A percentile compares a stretch with the other conserved stretches of the same genome.
These are phyloP conservation scores for Aspergillus caelatus DNA, from an alignment of 2,329 filamentous ascomycete genomes.

Conservation along the genomic window DNA sequence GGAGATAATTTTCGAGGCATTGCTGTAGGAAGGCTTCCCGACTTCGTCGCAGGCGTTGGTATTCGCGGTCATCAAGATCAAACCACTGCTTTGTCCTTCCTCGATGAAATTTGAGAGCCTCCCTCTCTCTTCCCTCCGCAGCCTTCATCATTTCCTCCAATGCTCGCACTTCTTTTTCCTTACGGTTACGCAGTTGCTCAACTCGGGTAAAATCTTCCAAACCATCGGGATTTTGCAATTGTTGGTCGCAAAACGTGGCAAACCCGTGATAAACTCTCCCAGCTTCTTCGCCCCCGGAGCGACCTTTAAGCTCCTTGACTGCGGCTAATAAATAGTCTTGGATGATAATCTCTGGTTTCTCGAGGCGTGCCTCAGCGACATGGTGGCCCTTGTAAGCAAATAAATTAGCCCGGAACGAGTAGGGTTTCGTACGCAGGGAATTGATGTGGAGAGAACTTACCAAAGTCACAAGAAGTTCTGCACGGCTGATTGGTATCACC, in stretches of 20 bases:
- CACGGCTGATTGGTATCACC: constrained; percentile 69
- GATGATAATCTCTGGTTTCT: constrained; percentile 89
- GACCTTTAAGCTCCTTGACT: constrained; percentile 75
- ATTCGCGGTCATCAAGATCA: constrained; percentile 85
- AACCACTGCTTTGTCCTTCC: constrained; percentile 83
- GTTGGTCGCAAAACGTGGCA: constrained; percentile 91
- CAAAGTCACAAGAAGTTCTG: constrained; percentile 82
- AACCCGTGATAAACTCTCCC: constrained; percentile 94
- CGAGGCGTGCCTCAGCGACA: constrained; percentile 83
- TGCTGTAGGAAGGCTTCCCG: constrained; percentile 82
- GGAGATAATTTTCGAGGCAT: constrained; percentile 89
- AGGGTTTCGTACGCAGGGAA: not conserved
- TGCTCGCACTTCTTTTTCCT: constrained; percentile 76
- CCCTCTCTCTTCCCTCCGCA: constrained; percentile 55
- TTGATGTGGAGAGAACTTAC: constrained; percentile 41
- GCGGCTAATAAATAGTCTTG: constrained; percentile 83
- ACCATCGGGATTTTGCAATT: constrained; percentile 82
- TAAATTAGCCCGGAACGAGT: not conserved
- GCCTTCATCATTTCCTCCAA: constrained; percentile 63
- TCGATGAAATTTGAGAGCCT: constrained; percentile 63
- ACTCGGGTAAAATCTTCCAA: constrained; percentile 83
- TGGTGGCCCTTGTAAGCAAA: constrained; percentile 66
- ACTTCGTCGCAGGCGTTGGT: constrained; percentile 73
- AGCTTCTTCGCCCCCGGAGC: constrained; percentile 69
- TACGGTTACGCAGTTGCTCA: constrained; percentile 75